Base-by-base conservation (phyloP, 2,329 filamentous ascomycete species). In the Apiospora pterosperma region DNA sequence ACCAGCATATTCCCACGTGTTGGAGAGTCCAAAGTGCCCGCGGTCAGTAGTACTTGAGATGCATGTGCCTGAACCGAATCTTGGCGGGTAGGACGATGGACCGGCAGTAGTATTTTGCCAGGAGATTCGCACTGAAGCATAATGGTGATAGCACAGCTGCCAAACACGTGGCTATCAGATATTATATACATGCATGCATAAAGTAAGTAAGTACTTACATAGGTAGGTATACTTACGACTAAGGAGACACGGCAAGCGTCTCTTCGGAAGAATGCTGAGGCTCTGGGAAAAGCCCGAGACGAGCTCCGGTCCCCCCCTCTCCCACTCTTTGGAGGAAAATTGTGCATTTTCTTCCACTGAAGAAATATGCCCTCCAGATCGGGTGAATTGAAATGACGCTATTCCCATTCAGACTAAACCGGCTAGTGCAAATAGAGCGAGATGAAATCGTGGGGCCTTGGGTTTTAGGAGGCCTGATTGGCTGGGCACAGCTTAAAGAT, bases 311-410 rank as follows among this genome's bases (percentile, higher is more conserved):
- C 28, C 1, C 14, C 23, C 44, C n/a, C 25, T 16, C 38, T 39
- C 16, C 38, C 38, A n/a, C 38, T 41, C 38, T 16, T n/a, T 19
- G 16, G 38, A 28, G 48, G 48, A 55, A 55, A 55, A 55, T 19
- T 55, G 48, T 55, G 48, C 48, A 19, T 19, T 42, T 28, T 55
- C 38, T 55, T 55, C 25, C 21, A 21, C 23, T n/a, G 41, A 34
- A 34, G 48, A 55, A 55, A 34, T 34, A 34, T 55, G 42, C 21
- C 48, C 48, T 55, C 48, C 48, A 55, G 48, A 55, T 55, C 48
- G 59, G 59, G 59, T 28, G 36, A n/a, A 41, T 6, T 61, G 23
- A 61, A 61, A 61, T 61, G 59, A 61, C 59, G 59, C 59, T 61
- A 61, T 61, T 39, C 59, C 39, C 28, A 41, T 41, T 61, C 39